Base-by-base conservation (phyloP, 2,329 filamentous ascomycete genomes). In the Nakataea oryzae region DNA sequence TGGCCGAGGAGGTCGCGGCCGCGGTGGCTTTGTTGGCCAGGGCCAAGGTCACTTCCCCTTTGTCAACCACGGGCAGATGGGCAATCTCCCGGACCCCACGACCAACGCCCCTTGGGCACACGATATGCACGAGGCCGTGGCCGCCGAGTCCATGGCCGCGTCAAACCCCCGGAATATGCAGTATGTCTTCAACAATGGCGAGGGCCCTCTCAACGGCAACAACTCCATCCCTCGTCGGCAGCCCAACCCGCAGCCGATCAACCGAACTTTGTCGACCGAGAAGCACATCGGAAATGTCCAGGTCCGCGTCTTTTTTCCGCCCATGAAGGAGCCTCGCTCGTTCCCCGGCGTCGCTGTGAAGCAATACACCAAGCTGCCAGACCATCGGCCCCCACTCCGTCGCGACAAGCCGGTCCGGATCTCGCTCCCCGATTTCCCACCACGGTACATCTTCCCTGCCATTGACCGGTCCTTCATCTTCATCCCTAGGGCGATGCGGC, bases 361-460 rank as follows among this genome's bases (percentile, higher is more conserved):
- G 73, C 90, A 95, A 70, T 93, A 99, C 75, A 97, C 92, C 54
- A 92, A 93, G 68, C 84, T 99, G 59, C 95, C 95, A 26, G 91
- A 97, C 71, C 95, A 97, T 74, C 87, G 95, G 27, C 95, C 95
- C 26, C 95, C 95, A 60, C 83, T 99, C 59, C 89, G 95, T 65
- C 88, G 95, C 69, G 95, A 99, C 77, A 99, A 97, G 73, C 95
- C 95, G 9, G 95, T 97, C 54, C 88, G 95, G 60, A 91, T 99
- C 67, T 97, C 92, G 11, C 80, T 99, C 55, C 93, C 95, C 2
- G 82, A 89, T 30, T 83, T 89, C 65, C 79, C 86, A 14, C 90
- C 91, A 47, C 86, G 90, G 65, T 97, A 97, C 74, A 93, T 97
- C 64, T 96, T 95, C 75, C 95, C 95, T 7, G 89, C 92, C 2